phyloP scores from a whole-genome alignment of 495 filamentous ascomycete species.

The Amphirosellinia nigrospora region DNA sequence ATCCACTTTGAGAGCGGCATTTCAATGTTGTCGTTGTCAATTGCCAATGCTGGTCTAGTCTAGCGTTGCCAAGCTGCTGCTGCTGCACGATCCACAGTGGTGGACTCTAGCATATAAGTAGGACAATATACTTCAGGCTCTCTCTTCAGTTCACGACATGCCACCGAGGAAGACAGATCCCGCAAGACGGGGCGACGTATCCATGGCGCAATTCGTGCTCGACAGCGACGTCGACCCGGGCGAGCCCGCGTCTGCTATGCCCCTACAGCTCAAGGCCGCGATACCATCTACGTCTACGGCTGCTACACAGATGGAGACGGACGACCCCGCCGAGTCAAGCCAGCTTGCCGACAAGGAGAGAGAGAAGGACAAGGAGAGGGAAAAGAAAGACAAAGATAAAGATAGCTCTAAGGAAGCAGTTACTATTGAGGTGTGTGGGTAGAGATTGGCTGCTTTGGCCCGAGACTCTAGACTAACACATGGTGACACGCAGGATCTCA shows the following conservation, averaged over 20 bases:
- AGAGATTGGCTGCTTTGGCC: neutral
- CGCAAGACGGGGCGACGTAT: conserved; percentile 37
- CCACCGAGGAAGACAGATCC: conserved; percentile 18
- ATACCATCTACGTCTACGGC: conserved; percentile 25
- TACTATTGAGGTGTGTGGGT: conserved; percentile 48
- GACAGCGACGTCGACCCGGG: conserved; percentile 40
- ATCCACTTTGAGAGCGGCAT: neutral
- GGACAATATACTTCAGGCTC: neutral
- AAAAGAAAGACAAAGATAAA: conserved; percentile 14
- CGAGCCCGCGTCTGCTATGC: conserved; percentile 31
- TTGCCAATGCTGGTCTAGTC: conserved; percentile 8
- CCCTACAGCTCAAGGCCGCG: conserved; percentile 28
- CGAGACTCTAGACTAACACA: neutral
- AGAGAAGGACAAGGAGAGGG: conserved; percentile 30
- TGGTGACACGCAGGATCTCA: conserved; percentile 72
- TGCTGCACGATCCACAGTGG: conserved; percentile 1
- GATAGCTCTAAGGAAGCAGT: conserved; percentile 37
- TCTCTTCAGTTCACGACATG: conserved; percentile 9
- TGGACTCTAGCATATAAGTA: neutral
- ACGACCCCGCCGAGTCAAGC: conserved; percentile 30
- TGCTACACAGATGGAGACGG: conserved; percentile 38
- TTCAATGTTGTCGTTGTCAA: neutral
- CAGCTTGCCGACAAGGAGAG: conserved; percentile 35
- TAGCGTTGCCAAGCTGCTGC: conserved; percentile 6
- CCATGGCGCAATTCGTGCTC: conserved; percentile 49